Evolutionary conservation across 495 filamentous ascomycete genomes (phyloP).

Genomic region (Pseudoneurospora amorphoporcata): DNA sequence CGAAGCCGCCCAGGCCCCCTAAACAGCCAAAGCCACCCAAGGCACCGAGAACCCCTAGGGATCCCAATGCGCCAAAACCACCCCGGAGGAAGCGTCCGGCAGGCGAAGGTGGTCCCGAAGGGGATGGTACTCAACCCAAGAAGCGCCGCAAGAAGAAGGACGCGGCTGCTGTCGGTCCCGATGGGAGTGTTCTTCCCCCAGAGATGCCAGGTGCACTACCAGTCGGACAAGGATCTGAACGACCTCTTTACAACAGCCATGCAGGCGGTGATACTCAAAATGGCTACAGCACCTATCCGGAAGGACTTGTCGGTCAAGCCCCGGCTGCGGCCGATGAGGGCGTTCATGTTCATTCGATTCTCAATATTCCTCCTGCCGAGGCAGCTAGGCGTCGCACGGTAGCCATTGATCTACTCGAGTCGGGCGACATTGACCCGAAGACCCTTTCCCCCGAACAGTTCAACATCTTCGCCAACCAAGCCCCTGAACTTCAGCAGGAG

Average conservation of each 20-base stretch:
- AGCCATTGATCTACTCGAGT: conserved; percentile 29
- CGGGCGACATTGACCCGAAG: conserved; percentile 25
- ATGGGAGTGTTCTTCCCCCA: conserved; percentile 7
- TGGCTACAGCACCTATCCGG: conserved; percentile 7
- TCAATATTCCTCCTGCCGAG: conserved; percentile 35
- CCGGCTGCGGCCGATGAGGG: background rate
- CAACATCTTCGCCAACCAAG: conserved; percentile 40
- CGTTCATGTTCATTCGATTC: conserved; percentile 11
- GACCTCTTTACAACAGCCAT: conserved; percentile 9
- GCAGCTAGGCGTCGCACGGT: conserved; percentile 29
- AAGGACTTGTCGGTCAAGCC: conserved; percentile 9
- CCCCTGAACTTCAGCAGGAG: conserved; percentile 32
- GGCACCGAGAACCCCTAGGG: background rate
- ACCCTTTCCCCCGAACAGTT: conserved; percentile 39
- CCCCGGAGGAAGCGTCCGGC: conserved; percentile 45
- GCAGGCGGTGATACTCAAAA: background rate
- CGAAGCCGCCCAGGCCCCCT: conserved; percentile 42
- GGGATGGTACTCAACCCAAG: conserved; percentile 10
- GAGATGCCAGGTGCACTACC: conserved; percentile 21
- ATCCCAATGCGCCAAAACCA: conserved; percentile 28
- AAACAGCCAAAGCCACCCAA: conserved; percentile 45
- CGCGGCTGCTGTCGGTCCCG: background rate
- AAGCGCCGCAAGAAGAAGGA: conserved; percentile 25
- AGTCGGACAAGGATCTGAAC: conserved; percentile 8
- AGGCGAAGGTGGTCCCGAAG: conserved; percentile 1